Evolutionary conservation across 352 stramenopile species (phyloP).

Genomic region (Lagenidium giganteum): DNA sequence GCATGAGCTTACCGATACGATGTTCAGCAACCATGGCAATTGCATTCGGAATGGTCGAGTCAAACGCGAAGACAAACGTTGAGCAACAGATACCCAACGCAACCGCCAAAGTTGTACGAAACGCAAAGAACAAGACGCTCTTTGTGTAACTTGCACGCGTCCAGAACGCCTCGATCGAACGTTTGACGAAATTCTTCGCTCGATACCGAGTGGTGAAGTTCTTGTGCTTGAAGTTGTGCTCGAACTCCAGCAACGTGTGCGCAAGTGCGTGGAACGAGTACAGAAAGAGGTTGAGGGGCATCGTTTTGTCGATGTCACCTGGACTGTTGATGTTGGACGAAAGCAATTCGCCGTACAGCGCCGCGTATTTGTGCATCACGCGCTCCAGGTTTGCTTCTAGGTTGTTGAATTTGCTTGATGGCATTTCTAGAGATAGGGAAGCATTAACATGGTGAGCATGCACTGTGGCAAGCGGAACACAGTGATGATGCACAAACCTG

Average conservation of each 20-base stretch:
- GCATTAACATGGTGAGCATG: conserved; percentile 11
- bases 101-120: conserved; percentile 58
- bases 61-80: conserved; percentile 74
- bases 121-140: conserved; percentile 42
- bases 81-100: conserved; percentile 50
- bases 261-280: conserved; percentile 75
- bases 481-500: conserved; percentile 9
- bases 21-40: conserved; percentile 69
- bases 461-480: conserved; percentile 19
- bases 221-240: conserved; percentile 63
- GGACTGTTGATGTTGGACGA: conserved; percentile 30
- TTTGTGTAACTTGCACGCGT: conserved; percentile 36
- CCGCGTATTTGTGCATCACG: conserved; percentile 55
- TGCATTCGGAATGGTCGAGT: conserved; percentile 49
- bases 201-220: conserved; percentile 54
- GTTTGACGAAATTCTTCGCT: conserved; percentile 45
- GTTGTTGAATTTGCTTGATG: conserved; percentile 36
- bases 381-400: conserved; percentile 45
- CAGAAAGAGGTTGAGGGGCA: conserved; percentile 76
- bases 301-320: conserved; percentile 53
- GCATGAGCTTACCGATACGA: conserved; percentile 28
- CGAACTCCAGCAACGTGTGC: conserved; percentile 58
- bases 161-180: conserved; percentile 28
- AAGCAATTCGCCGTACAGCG: conserved; percentile 43
- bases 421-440: conserved; percentile 24